Base-by-base conservation (phyloP, 148 eudicot genomes). In the Chenopodium album region DNA sequence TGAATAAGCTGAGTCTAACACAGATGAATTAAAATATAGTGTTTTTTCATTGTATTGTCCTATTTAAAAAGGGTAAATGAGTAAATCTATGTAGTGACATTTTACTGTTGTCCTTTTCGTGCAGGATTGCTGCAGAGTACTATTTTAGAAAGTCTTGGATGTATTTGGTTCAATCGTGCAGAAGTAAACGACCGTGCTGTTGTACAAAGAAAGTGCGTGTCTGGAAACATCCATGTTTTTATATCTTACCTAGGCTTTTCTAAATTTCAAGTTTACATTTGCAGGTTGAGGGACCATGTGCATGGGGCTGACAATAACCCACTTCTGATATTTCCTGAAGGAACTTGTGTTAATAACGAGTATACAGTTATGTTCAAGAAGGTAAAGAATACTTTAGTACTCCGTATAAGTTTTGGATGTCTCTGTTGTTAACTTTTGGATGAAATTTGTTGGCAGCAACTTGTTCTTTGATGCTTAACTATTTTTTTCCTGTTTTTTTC, bases 341-440 rank as follows among this genome's bases (percentile, higher is more conserved):
- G 98, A 87, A 97, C 99, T 68, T 94, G 99, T 82, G 99, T 97
- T 28, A 97, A 97, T 83, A 97, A 97, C 89, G 94, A 94, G 75
- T 97, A 92, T 78, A 89, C 91, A 59, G 99, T 97, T 62, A 94
- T 97, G 98, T 97, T 97, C 84, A 97, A 97, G 85, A 97, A 97
- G 98, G 99, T 92, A 80, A 41, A 62, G 52, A 32, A 31, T 48
- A 81, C 26, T 73, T 79, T 66, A 44, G 71, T 84, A 28, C 29
- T 28, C 29, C 29, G 29, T 28, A 19, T 44, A 56, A 16, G 44
- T 69, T 29, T 14, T 54, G 1, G 34, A 28, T 37, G 76, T 29
- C 41, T 29, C 37, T 60, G 8, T 46, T 59, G 29, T 65, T 17
- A 50, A 20, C 29, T 65, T 56, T 48, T 41, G 59, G 54, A 41